phyloP scores from a whole-genome alignment of 345 rosid species.

The Lumnitzera racemosa region DNA sequence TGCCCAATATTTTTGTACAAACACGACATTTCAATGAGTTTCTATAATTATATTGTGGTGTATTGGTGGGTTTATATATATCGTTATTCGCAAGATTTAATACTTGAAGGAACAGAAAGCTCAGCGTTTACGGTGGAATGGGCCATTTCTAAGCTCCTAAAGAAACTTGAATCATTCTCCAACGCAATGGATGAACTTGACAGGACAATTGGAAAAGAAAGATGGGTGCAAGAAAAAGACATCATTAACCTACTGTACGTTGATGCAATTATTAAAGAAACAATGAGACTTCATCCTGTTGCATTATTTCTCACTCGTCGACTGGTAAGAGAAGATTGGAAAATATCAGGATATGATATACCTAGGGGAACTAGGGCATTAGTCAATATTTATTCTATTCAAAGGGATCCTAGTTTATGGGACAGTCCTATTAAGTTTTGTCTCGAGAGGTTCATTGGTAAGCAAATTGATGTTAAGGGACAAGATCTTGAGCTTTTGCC shows the following conservation, averaged over 20 bases:
- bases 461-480: constrained; percentile 16
- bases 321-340: constrained; percentile 9
- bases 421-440: constrained; percentile 12
- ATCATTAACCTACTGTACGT: constrained; percentile 24
- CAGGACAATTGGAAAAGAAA: constrained; percentile 22
- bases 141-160: constrained; percentile 23
- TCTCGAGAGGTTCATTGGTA: constrained; percentile 20
- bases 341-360: constrained; percentile 12
- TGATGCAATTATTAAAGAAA: constrained; percentile 25
- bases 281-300: constrained; percentile 19
- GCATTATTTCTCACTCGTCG: constrained; percentile 8
- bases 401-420: constrained; percentile 17
- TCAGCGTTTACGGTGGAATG: constrained; percentile 17
- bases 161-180: constrained; percentile 11
- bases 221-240: constrained; percentile 32
- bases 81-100: constrained; percentile 11
- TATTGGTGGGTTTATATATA: no score
- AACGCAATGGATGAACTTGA: constrained; percentile 28
- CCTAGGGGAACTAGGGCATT: constrained; percentile 16
- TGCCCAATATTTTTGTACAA: no score
- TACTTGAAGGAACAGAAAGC: constrained; percentile 19
- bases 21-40: no score
- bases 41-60: no score
- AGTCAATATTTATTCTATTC: constrained; percentile 14
- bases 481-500: constrained; percentile 43